phyloP scores from a whole-genome alignment of 1,139 yeast genomes.

The Geotrichum candidum region DNA sequence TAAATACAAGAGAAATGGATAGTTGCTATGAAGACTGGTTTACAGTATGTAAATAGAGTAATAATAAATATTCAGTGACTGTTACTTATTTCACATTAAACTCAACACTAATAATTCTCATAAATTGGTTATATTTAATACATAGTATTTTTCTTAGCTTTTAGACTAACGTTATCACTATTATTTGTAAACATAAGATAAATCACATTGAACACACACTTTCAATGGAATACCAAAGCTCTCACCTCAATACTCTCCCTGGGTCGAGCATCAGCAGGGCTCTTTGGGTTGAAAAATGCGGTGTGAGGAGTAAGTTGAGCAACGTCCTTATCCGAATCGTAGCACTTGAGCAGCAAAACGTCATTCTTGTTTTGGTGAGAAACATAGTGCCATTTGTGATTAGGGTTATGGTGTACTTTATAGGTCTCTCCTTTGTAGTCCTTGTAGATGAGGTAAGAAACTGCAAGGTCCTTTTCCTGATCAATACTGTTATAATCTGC shows the following conservation, averaged over 20 bases:
- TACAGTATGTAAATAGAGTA: too few relatives aligned
- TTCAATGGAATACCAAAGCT: constrained; percentile 18
- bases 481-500: constrained; percentile 21
- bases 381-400: constrained; percentile 24
- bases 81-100: too few relatives aligned
- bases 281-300: constrained; percentile 26
- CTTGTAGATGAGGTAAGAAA: constrained; percentile 21
- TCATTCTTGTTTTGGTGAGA: constrained; percentile 23
- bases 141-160: too few relatives aligned
- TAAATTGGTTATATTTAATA: too few relatives aligned
- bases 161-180: too few relatives aligned
- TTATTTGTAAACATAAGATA: too few relatives aligned
- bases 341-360: constrained; percentile 26
- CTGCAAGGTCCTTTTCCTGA: constrained; percentile 20
- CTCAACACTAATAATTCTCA: too few relatives aligned
- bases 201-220: background rate
- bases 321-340: constrained; percentile 21
- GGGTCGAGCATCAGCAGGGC: constrained; percentile 20
- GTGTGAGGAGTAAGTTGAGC: constrained; percentile 27
- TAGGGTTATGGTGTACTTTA: constrained; percentile 20
- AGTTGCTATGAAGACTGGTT: too few relatives aligned
- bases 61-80: too few relatives aligned
- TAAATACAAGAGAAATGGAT: too few relatives aligned
- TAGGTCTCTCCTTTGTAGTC: constrained; percentile 25
- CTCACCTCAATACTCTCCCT: constrained; percentile 28